Evolutionary conservation across 169 alveolate genomes (phyloP).

Genomic region (Plasmodium coatneyi): DNA sequence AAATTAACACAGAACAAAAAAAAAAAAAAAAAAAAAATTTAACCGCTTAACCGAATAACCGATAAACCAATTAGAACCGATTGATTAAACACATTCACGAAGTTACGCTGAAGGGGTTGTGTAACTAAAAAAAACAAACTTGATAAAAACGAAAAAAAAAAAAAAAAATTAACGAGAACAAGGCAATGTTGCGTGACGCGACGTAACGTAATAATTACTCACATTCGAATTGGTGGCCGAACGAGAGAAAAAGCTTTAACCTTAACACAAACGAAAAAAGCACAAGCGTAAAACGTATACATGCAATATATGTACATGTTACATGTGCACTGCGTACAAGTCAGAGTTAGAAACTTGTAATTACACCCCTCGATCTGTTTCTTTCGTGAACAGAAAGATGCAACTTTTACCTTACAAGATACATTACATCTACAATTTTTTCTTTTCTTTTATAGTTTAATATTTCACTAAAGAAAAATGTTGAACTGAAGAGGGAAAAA

Average conservation of each 20-base stretch:
- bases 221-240: background rate
- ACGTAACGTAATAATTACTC: background rate
- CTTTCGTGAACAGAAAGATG: conserved; percentile 16
- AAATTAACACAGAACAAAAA: conserved; percentile 8
- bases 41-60: background rate
- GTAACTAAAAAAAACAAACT: background rate
- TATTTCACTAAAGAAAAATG: background rate
- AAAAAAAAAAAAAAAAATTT: background rate
- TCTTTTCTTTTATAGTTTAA: conserved; percentile 1
- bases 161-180: background rate
- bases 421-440: conserved; percentile 3
- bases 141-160: background rate
- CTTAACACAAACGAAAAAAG: background rate
- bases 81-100: background rate
- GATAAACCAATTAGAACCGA: background rate
- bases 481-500: background rate
- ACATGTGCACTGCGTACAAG: background rate
- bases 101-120: background rate
- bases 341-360: conserved; percentile 6
- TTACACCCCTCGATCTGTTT: conserved; percentile 4
- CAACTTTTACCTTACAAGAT: conserved; percentile 19
- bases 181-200: background rate
- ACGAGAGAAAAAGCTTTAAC: background rate
- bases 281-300: background rate
- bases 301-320: too few relatives aligned